Base-by-base conservation (phyloP, 2,329 filamentous ascomycete species). In the Fusarium musae region DNA sequence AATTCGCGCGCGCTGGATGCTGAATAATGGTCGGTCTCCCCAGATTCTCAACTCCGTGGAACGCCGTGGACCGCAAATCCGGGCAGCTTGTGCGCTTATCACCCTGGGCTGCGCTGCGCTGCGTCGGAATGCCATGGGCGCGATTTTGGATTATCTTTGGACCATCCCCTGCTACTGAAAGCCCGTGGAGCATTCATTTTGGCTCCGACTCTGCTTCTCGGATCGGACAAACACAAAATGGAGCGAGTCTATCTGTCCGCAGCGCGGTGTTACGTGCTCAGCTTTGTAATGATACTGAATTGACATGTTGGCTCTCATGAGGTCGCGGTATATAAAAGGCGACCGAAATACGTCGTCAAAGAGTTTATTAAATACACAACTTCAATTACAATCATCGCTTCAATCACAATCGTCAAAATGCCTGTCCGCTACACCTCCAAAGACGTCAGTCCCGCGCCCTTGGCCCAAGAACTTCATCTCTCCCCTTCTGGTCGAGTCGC, bases 401-500 rank as follows among this genome's bases (percentile, higher is more conserved):
- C 37, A 50, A 37, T 26, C 37, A 15, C 46, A 37, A 9, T 53
- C 52, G 26, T 43, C 52, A 78, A 70, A 72, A 30, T 73, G 32
- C 19, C 71, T 23, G 28, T 47, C 32, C 74, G 76, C 23, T 78
- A 78, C 58, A 28, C 32, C 30, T 74, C 75, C 53, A 64, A 69
- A 17, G 32, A 69, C 17, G 66, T 72, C 3, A 73, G 63, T 30
- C 61, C 73, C 11, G 61, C 56, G 64, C 75, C 76, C 42, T 77
- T 89, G 34, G 84, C 80, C 9, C 75, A 84, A 68, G 83, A 86
- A 13, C 81, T 89, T 62, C 77, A 79, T 19, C 87, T 87, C 68
- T 74, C 81, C 15, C 87, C 77, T 30, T 65, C 81, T 85, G 43
- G 85, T 76, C 32, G 75, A 82, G 72, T 85, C 85, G 90, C 90